Evolutionary conservation across 306 rosid species (phyloP), one percentile per base, ranked within the genome.

Genomic region (Malus orientalis): DNA sequence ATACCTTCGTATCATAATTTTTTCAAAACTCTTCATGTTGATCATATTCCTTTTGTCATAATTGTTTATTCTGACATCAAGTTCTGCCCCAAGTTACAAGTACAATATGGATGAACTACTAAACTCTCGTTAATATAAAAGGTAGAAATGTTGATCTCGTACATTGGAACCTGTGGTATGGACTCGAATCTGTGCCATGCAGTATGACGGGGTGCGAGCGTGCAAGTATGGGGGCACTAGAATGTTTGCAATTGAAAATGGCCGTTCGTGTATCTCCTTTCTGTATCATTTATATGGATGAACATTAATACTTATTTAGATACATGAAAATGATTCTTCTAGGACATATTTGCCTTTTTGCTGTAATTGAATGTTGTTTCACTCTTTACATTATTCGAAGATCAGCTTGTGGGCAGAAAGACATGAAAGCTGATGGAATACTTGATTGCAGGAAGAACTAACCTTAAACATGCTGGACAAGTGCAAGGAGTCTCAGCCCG

Each of bases 401-500:
- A 44, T 64, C 23, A 7, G 15, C 38, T 44, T 23, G 5, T 58
- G 15, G 64, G 14, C 22, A 25, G 66, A 57, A 53, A 29, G 51
- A 55, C 73, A 59, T 25, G 14, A 29, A 65, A 63, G 65, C 55
- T 82, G 53, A 77, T 19, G 32, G 51, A 64, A 69, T 65, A 76
- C 65, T 74, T 55, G 69, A 68, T 72, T 82, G 78, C 84, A 92
- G 97, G 97, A 89, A 71, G 97, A 92, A 40, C 70, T 92, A 65
- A 88, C 95, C 11, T 7, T 88, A 73, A 89, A 81, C 87, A 81
- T 92, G 84, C 74, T 88, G 91, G 93, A 90, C 3, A 89, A 82
- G 80, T 92, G 97, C 86, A 88, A 84, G 86, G 85, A 86, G 72
- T 88, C 91, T n/a, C 90, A 79, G 59, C 85, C 87, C 64, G 69